Percentiles rank a stretch among this genome's conserved stretches.
phyloP scores from a whole-genome alignment of 768 basidiomycete species.

The Sistotremastrum suecicum region DNA sequence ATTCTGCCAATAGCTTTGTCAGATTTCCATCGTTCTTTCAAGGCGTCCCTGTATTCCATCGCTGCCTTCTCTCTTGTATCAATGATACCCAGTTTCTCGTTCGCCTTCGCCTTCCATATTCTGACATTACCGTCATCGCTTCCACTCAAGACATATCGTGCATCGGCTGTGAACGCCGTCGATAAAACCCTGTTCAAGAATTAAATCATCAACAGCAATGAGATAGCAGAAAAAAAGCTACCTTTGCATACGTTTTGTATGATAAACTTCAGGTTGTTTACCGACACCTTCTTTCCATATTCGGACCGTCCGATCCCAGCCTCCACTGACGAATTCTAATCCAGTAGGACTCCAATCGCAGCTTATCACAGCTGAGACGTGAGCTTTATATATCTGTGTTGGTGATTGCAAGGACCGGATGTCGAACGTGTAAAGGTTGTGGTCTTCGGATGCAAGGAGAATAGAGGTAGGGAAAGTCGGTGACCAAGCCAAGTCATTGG shows the following conservation, averaged over 20 bases:
- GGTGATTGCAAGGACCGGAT: slow-evolving; percentile 72
- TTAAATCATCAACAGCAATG: neutral
- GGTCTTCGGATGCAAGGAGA: slow-evolving; percentile 94
- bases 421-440: slow-evolving; percentile 97
- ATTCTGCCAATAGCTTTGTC: slow-evolving; percentile 73
- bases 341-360: slow-evolving; percentile 98
- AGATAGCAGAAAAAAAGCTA: slow-evolving; percentile 13
- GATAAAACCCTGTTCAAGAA: slow-evolving; percentile 57
- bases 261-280: slow-evolving; percentile 77
- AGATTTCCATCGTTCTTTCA: slow-evolving; percentile 80
- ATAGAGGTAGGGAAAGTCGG: slow-evolving; percentile 88
- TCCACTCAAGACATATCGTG: slow-evolving; percentile 80
- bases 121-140: slow-evolving; percentile 94
- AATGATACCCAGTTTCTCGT: slow-evolving; percentile 82
- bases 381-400: slow-evolving; percentile 91
- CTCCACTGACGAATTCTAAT: slow-evolving; percentile 87
- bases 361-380: slow-evolving; percentile 91
- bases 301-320: slow-evolving; percentile 89
- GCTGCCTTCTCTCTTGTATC: slow-evolving; percentile 83
- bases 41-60: slow-evolving; percentile 82
- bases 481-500: slow-evolving; percentile 88
- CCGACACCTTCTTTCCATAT: slow-evolving; percentile 87
- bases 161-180: slow-evolving; percentile 76
- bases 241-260: slow-evolving; percentile 99
- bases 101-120: slow-evolving; percentile 89